Percentiles rank a stretch among this genome's conserved stretches.
Evolutionary conservation across 2,329 filamentous ascomycete species (phyloP).

Genomic region (Verticillium tricorpus): DNA sequence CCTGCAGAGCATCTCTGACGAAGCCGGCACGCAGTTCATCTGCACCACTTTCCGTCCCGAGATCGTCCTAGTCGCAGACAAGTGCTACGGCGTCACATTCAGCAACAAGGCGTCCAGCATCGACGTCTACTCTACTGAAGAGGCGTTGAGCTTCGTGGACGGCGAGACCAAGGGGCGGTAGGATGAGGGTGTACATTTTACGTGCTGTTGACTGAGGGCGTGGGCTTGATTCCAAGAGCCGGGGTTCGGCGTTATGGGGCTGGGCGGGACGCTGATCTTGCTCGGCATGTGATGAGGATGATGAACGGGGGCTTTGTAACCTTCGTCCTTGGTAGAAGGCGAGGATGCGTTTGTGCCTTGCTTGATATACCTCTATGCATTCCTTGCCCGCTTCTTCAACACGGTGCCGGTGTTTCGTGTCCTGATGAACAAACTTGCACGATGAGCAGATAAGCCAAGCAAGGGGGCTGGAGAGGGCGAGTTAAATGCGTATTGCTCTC

Average conservation of each 20-base stretch:
- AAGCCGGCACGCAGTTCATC: slow-evolving; percentile 77
- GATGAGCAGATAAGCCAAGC: no score
- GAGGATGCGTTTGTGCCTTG: neutral
- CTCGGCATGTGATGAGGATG: neutral
- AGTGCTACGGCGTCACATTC: slow-evolving; percentile 95
- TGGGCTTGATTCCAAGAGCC: neutral
- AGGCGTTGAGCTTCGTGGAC: slow-evolving; percentile 91
- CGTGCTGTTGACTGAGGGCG: neutral
- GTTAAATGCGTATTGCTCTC: no score
- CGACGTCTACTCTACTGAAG: slow-evolving; percentile 80
- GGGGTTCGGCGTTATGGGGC: neutral
- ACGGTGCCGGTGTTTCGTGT: no score
- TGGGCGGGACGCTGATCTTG: neutral
- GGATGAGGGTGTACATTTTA: neutral
- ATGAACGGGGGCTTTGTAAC: neutral
- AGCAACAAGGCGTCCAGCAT: slow-evolving; percentile 92
- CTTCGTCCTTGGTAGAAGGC: neutral
- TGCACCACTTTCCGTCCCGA: slow-evolving; percentile 98
- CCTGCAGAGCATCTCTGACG: slow-evolving; percentile 70
- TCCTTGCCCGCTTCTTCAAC: neutral
- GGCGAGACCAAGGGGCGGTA: slow-evolving; percentile 50
- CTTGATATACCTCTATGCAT: neutral
- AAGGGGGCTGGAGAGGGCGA: no score
- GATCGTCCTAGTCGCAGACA: slow-evolving; percentile 91
- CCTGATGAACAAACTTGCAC: no score